Evolutionary conservation across 345 rosid genomes (phyloP), one percentile per base, ranked within the genome.

Genomic region (Brassica carinata): DNA sequence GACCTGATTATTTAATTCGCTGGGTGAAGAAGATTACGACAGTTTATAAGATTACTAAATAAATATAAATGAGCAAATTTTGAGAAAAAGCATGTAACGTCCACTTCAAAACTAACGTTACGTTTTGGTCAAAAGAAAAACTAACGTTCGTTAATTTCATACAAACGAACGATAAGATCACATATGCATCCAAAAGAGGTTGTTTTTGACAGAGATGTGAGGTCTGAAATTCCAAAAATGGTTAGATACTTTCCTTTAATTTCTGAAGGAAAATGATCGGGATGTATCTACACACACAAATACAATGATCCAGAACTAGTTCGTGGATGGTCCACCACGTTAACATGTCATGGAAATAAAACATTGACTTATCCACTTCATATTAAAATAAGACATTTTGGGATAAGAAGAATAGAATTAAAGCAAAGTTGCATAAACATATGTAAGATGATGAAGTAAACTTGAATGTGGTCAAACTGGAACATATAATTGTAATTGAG

Each of bases 121-220:
- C 65, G 81, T 77, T 69, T 68, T n/a, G 5, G 63, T 77, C 69
- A 14, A 51, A 14, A 51, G 57, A 51, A 51, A 61, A 69, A 45
- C 51, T 29, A 68, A 69, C 80, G 75, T 63, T 10, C 64, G 71
- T 51, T 64, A 6, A 71, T 51, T 64, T 19, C 75, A 30, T 30
- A 64, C 66, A 31, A 63, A 62, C 53, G 34, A 62, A 30, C 63
- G 63, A 40, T 77, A 19, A 43, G 38, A 30, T 23, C 76, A 45
- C 31, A 63, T 3, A 63, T 48, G 40, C 64, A 64, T 71, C 71
- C 81, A 78, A 78, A 71, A 48, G 64, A 77, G 15, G 33, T 78
- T 71, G 76, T 71, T 71, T 63, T 53, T 26, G 81, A 78, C 43
- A 71, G 66, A 78, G 81, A 78, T 78, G 30, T 64, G 36, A 77